phyloP scores from a whole-genome alignment of 2,329 filamentous ascomycete genomes.

The Cladosporium sp. region DNA sequence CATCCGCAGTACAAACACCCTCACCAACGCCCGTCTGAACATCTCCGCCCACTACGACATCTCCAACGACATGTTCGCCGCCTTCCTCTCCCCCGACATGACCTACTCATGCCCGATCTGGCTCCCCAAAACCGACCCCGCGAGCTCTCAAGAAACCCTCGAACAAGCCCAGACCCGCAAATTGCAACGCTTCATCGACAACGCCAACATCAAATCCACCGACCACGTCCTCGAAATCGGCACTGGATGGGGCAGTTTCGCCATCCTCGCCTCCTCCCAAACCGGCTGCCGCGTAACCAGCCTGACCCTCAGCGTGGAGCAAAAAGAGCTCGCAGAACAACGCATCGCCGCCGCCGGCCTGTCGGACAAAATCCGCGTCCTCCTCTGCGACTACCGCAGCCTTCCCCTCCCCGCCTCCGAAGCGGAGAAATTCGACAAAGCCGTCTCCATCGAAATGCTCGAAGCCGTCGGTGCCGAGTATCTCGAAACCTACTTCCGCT shows the following conservation, averaged over 20 bases:
- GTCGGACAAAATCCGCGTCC: constrained; percentile 57
- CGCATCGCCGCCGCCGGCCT: constrained; percentile 60
- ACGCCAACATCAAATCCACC: constrained; percentile 57
- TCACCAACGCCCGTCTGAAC: constrained; percentile 57
- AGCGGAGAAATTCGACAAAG: constrained; percentile 57
- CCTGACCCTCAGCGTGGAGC: constrained; percentile 64
- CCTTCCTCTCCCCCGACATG: constrained; percentile 71
- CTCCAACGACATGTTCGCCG: constrained; percentile 71
- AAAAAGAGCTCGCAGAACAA: constrained; percentile 63
- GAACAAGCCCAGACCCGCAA: constrained; percentile 66
- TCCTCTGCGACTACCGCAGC: constrained; percentile 65
- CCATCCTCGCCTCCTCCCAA: constrained; percentile 62
- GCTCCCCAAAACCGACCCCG: constrained; percentile 43
- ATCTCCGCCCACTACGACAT: constrained; percentile 72
- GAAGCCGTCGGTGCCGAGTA: constrained; percentile 69
- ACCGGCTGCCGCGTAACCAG: constrained; percentile 67
- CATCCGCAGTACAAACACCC: constrained; percentile 43
- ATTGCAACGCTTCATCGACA: constrained; percentile 61
- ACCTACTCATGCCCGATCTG: constrained; percentile 71
- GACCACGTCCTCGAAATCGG: constrained; percentile 74
- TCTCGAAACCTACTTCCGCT: constrained; percentile 63
- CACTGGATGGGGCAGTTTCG: constrained; percentile 71
- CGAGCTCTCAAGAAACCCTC: constrained; percentile 51
- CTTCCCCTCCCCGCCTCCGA: constrained; percentile 46
- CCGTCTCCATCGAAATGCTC: constrained; percentile 74